Evolutionary conservation across 1,284 basidiomycete species (phyloP), one percentile per base, ranked within the genome.

Genomic region (Hemileia vastatrix): DNA sequence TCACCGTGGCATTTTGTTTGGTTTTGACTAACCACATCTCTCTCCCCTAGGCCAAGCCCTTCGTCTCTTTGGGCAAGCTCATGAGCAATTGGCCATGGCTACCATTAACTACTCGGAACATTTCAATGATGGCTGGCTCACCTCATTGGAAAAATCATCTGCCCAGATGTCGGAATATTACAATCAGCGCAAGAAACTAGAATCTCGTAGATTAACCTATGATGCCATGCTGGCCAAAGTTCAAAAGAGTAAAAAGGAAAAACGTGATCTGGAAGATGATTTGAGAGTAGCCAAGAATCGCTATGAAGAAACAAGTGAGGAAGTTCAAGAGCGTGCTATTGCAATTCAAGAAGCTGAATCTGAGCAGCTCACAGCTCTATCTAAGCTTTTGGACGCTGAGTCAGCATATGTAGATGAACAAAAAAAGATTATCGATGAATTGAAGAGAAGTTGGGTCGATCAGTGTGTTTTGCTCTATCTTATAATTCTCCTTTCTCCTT

Each of bases 161-260:
- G 59, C 59, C 4, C 59, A 62, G 48, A 62, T 62, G 59, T n/a
- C 59, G 3, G 59, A 62, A 54, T 62, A 62, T 23, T 48, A 51
- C n/a, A 45, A 52, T 21, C 59, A 62, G 43, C 51, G 59, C 23
- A 69, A 70, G 58, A 69, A 68, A 47, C 63, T 70, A 48, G 70
- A 70, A 43, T 57, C 54, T 21, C 67, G 67, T 13, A 64, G 65
- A 6, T 54, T 67, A 18, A 65, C 67, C 1, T 58, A 70, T 32
- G 69, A 72, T 23, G 54, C 64, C 13, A 70, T 68, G 15, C 63
- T 69, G 55, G 44, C 64, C 15, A 72, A 68, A 49, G 66, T 68
- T 19, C 69, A 72, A 54, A 72, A 71, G 66, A 70, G 68, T 52
- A 70, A 70, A 49, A 69, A 70, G 51, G 70, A 72, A 52, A 72